Evolutionary conservation across 768 basidiomycete genomes (phyloP).

Genomic region (Sistotremastrum niveocremeum): DNA sequence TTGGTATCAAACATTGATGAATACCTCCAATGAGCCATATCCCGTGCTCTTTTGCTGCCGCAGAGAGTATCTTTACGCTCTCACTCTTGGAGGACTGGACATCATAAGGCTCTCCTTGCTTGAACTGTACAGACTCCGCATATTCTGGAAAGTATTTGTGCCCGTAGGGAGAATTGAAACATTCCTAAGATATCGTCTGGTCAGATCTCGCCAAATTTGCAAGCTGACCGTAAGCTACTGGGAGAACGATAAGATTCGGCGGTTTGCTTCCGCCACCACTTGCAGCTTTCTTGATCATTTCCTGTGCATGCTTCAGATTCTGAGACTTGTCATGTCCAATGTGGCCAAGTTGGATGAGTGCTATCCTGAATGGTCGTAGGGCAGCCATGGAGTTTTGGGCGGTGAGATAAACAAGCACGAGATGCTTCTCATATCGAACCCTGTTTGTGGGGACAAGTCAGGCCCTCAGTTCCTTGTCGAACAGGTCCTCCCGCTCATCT

Average conservation of each 20-base stretch:
- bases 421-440: slow-evolving; percentile 57
- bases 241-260: slow-evolving; percentile 74
- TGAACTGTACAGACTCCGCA: slow-evolving; percentile 65
- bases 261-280: slow-evolving; percentile 25
- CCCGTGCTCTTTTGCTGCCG: slow-evolving; percentile 59
- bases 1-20: background rate
- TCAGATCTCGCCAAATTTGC: background rate
- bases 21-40: slow-evolving; percentile 91
- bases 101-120: slow-evolving; percentile 45
- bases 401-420: background rate
- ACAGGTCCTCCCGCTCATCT: slow-evolving; percentile 53
- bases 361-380: slow-evolving; percentile 53
- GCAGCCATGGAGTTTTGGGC: too few relatives aligned
- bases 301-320: slow-evolving; percentile 73
- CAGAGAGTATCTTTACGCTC: slow-evolving; percentile 70
- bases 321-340: slow-evolving; percentile 52
- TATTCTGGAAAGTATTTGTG: slow-evolving; percentile 68
- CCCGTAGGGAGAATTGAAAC: slow-evolving; percentile 81
- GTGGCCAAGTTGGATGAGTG: slow-evolving; percentile 80
- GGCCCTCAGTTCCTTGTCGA: slow-evolving; percentile 42
- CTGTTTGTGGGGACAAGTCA: slow-evolving; percentile 48
- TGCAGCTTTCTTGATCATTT: slow-evolving; percentile 67
- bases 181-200: slow-evolving; percentile 40
- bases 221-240: slow-evolving; percentile 32
- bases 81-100: slow-evolving; percentile 44